These are phyloP conservation scores for Medicago ruthenica DNA, from an alignment of 306 rosid genomes.

Conservation along the genomic window DNA sequence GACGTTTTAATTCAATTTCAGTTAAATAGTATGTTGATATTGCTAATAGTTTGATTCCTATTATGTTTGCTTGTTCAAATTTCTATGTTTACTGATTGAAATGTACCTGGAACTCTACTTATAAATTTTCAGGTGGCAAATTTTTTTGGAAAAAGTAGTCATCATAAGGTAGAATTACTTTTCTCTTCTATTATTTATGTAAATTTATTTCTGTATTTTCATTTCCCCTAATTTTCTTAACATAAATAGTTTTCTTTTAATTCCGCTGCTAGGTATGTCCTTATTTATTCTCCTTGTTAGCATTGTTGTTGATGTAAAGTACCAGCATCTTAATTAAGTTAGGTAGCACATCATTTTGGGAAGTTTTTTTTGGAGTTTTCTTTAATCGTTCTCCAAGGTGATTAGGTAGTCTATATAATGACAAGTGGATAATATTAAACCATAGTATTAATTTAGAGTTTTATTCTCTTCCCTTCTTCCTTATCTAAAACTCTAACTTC, in stretches of 20 bases:
- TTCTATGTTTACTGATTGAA: constrained; percentile 25
- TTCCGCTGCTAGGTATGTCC: not conserved
- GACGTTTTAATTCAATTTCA: not conserved
- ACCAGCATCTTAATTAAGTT: constrained; percentile 8
- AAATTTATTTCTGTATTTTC: constrained; percentile 24
- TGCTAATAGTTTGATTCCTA: not conserved
- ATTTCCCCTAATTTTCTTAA: constrained; percentile 7
- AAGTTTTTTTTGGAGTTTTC: constrained; percentile 1
- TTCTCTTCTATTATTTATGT: constrained; percentile 35
- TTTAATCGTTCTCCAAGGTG: not conserved
- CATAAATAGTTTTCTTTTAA: constrained; percentile 6
- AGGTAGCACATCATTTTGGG: not conserved
- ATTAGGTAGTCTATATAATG: not conserved
- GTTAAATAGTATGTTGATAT: not conserved
- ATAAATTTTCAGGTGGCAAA: constrained; percentile 72
- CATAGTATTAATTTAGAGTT: not conserved
- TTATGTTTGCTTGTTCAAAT: constrained; percentile 9
- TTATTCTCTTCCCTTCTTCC: not conserved
- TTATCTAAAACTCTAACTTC: not conserved
- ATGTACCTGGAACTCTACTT: constrained; percentile 33
- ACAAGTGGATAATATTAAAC: not conserved
- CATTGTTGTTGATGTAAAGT: not conserved
- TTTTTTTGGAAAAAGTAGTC: constrained; percentile 70
- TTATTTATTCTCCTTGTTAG: not conserved
- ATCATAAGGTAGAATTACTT: constrained; percentile 68